A percentile compares a stretch with the other conserved stretches of the same genome.
These are phyloP conservation scores for Oropetium thomaeum DNA, from an alignment of 176 grass and related monocot species.

Conservation along the genomic window DNA sequence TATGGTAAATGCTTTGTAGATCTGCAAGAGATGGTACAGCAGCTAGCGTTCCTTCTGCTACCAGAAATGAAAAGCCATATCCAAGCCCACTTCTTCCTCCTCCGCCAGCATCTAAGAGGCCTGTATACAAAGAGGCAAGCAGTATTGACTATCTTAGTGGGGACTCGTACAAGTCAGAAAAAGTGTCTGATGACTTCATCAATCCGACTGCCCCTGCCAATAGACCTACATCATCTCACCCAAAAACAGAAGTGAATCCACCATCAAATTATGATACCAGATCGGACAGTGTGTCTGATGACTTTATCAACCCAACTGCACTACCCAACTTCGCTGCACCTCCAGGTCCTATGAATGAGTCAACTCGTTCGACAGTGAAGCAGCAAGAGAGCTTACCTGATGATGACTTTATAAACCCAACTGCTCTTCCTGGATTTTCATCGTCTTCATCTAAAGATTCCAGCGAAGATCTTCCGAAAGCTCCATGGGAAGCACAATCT, in stretches of 20 bases:
- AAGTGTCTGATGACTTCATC: constrained; percentile 45
- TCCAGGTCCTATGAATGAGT: constrained; percentile 21
- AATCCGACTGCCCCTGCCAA: constrained; percentile 48
- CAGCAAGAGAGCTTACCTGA: constrained; percentile 45
- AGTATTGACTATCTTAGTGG: constrained; percentile 64
- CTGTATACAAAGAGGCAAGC: constrained; percentile 46
- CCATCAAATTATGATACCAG: constrained; percentile 17
- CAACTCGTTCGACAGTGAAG: constrained; percentile 11
- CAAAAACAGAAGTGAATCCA: constrained; percentile 32
- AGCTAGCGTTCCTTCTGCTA: constrained; percentile 38
- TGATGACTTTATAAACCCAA: constrained; percentile 60
- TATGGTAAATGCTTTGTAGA: constrained; percentile 46
- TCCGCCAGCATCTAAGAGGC: constrained; percentile 66
- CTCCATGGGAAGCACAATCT: constrained; percentile 60
- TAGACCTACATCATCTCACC: constrained; percentile 29
- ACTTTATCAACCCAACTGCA: constrained; percentile 56
- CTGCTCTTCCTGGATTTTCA: constrained; percentile 44
- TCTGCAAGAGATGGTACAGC: constrained; percentile 61
- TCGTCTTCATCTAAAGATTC: constrained; percentile 45
- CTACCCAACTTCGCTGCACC: constrained; percentile 35
- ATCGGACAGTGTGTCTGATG: constrained; percentile 33
- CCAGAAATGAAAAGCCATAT: constrained; percentile 42
- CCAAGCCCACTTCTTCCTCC: constrained; percentile 72
- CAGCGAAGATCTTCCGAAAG: constrained; percentile 57
- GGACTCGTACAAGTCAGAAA: constrained; percentile 57